Percentiles rank a stretch among this genome's conserved stretches.
These are phyloP conservation scores for Sextonia rubra DNA, from an alignment of 164 flowering plant genomes.

Conservation along the genomic window DNA sequence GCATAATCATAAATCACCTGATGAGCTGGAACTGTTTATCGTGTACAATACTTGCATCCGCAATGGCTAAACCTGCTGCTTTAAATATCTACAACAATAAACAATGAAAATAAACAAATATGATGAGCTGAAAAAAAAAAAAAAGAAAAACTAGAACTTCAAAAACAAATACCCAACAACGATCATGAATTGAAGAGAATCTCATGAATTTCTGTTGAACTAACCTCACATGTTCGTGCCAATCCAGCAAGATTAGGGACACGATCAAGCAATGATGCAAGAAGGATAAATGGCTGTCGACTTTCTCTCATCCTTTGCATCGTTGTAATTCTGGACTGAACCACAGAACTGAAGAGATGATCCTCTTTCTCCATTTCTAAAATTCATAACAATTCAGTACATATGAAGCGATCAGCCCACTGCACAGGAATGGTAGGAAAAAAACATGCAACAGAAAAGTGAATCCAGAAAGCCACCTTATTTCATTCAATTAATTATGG, in stretches of 20 bases:
- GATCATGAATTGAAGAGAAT: background rate
- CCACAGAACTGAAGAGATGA: constrained; percentile 55
- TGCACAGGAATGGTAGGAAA: background rate
- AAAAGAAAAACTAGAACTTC: background rate
- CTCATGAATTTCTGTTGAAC: background rate
- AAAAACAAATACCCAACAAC: background rate
- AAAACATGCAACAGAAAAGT: background rate
- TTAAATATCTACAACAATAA: constrained; percentile 61
- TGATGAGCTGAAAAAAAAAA: background rate
- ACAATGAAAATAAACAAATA: background rate
- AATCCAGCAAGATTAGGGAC: constrained; percentile 97
- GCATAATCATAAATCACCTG: constrained; percentile 44
- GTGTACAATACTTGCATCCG: constrained; percentile 56
- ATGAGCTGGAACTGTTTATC: constrained; percentile 98
- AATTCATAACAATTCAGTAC: background rate
- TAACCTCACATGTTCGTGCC: constrained; percentile 95
- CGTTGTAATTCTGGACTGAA: constrained; percentile 51
- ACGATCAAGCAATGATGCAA: constrained; percentile 94
- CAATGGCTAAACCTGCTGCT: constrained; percentile 69
- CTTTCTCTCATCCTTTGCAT: constrained; percentile 51
- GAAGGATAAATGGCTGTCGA: constrained; percentile 66
- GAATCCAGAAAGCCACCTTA: background rate
- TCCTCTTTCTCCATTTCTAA: constrained; percentile 85
- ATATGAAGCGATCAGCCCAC: background rate
- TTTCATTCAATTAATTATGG: constrained; percentile 1